phyloP scores from a whole-genome alignment of 257 asterid species.

The Osmanthus fragrans region DNA sequence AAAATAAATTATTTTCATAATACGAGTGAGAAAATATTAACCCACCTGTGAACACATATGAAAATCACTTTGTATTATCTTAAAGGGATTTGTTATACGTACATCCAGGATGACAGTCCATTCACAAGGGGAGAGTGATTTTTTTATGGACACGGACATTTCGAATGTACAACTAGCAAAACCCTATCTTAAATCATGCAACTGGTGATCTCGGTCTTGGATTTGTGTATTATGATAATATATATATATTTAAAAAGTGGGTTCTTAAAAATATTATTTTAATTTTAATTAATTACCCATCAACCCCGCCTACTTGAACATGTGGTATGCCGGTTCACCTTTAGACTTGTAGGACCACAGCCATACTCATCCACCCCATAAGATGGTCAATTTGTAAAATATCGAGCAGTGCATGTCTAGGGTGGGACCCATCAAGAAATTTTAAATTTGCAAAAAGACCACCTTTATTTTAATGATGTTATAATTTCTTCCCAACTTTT shows the following conservation, averaged over 20 bases:
- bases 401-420: constrained; percentile 23
- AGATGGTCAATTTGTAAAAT: constrained; percentile 15
- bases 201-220: neutral
- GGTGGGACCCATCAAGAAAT: neutral
- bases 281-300: constrained; percentile 21
- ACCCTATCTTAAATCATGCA: no score
- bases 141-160: no score
- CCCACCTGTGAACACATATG: neutral
- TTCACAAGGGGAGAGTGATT: no score
- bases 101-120: no score
- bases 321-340: constrained; percentile 42
- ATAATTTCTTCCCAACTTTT: neutral
- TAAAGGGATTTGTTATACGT: no score
- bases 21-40: no score
- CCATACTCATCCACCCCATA: constrained; percentile 26
- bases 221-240: neutral
- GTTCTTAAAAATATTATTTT: neutral
- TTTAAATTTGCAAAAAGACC: neutral
- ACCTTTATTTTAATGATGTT: neutral
- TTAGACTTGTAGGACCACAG: constrained; percentile 36
- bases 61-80: neutral
- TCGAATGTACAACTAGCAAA: no score
- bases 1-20: no score
- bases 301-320: constrained; percentile 40
- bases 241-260: neutral